phyloP scores from a whole-genome alignment of 768 basidiomycete species.

The Kwoniella europaea region DNA sequence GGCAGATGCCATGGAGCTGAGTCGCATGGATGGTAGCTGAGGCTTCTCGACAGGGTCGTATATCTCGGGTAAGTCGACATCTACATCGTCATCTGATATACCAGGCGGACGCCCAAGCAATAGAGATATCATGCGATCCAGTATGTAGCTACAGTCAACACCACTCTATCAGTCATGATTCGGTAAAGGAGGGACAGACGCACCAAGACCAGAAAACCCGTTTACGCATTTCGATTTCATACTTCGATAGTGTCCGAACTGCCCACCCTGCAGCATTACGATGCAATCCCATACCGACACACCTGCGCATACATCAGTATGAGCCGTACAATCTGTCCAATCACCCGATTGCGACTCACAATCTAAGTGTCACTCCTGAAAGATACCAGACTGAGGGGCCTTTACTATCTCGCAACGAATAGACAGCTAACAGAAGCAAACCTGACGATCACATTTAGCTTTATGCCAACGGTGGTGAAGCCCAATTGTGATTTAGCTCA shows the following conservation, averaged over 20 bases:
- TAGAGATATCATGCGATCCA: conserved; percentile 40
- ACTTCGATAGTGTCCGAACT: conserved; percentile 4
- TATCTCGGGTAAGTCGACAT: conserved; percentile 35
- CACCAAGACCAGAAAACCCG: conserved; percentile 51
- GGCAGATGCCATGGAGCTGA: conserved; percentile 26
- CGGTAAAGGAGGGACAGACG: conserved; percentile 20
- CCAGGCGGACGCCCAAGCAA: conserved; percentile 41
- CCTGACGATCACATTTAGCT: conserved; percentile 11
- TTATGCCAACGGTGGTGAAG: background rate
- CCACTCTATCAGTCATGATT: conserved; percentile 2
- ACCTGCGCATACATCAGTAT: conserved; percentile 5
- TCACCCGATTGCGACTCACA: conserved; percentile 12
- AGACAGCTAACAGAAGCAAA: conserved; percentile 28
- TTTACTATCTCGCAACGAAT: conserved; percentile 29
- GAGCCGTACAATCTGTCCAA: too few species aligned
- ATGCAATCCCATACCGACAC: conserved; percentile 31
- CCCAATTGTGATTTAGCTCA: conserved; percentile 3
- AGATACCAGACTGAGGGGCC: conserved; percentile 37
- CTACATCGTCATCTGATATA: conserved; percentile 50
- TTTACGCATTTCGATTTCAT: conserved; percentile 36
- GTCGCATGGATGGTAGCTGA: background rate
- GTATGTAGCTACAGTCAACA: conserved; percentile 16
- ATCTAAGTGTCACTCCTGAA: conserved; percentile 24
- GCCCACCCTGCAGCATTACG: conserved; percentile 10
- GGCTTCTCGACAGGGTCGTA: background rate